Percentiles rank a stretch among this genome's conserved stretches.
Evolutionary conservation across 73 alveolate species (phyloP).

Genomic region (Paramecium pentaurelia): DNA sequence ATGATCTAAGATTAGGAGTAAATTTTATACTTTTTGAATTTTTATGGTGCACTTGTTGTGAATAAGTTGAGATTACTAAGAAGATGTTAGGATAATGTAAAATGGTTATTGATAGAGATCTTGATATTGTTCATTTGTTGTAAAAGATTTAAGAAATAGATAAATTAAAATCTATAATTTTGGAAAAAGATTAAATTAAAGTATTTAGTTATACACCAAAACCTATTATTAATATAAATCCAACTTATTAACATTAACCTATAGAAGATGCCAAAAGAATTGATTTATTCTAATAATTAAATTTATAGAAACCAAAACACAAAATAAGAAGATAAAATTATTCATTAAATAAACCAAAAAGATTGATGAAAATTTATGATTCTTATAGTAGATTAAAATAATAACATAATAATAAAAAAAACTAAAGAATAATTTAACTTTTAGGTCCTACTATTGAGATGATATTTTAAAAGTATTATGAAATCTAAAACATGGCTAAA

Average conservation of each 20-base stretch:
- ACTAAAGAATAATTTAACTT: background rate
- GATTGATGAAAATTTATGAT: background rate
- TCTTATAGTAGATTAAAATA: background rate
- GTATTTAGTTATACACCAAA: constrained; percentile 7
- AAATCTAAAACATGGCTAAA: background rate
- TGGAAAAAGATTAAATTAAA: background rate
- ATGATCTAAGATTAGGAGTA: background rate
- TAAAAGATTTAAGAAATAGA: background rate
- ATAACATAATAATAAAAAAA: background rate
- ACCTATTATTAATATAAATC: background rate
- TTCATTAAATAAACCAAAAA: background rate
- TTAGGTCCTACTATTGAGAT: background rate
- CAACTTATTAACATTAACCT: background rate
- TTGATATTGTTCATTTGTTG: background rate
- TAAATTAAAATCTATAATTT: background rate
- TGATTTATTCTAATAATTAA: background rate
- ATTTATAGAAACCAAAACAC: background rate
- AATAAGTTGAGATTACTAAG: background rate
- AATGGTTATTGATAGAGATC: background rate
- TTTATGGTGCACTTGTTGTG: background rate
- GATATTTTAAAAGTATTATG: background rate
- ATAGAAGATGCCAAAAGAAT: background rate
- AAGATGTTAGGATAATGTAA: background rate
- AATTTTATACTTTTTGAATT: background rate
- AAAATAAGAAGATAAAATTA: background rate